phyloP scores from a whole-genome alignment of 192 early-diverging fungal species.

The Coemansia sp. region DNA sequence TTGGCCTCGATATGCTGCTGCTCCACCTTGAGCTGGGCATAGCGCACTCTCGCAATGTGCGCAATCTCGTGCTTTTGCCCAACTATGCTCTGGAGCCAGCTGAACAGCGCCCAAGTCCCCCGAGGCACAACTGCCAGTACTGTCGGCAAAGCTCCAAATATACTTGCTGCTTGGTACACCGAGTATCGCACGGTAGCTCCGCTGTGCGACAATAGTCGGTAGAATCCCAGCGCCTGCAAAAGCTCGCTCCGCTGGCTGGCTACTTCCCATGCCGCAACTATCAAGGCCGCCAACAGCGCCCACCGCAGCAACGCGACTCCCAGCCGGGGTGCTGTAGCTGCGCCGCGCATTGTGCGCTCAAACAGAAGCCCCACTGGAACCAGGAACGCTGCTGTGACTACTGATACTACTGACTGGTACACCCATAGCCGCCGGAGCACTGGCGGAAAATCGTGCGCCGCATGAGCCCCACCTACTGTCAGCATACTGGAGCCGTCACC shows the following conservation, averaged over 20 bases:
- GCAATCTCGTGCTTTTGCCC: slow-evolving; percentile 30
- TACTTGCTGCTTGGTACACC: slow-evolving; percentile 25
- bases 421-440: slow-evolving; percentile 45
- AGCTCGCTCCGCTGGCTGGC: slow-evolving; percentile 13
- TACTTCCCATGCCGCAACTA: slow-evolving; percentile 18
- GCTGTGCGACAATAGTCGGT: slow-evolving; percentile 15
- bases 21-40: slow-evolving; percentile 17
- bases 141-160: slow-evolving; percentile 32
- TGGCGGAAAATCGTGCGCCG: slow-evolving; percentile 46
- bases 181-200: slow-evolving; percentile 40
- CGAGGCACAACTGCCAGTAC: slow-evolving; percentile 38
- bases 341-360: slow-evolving; percentile 31
- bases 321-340: slow-evolving; percentile 21
- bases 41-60: slow-evolving; percentile 15
- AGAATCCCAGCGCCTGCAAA: slow-evolving; percentile 25
- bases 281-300: slow-evolving; percentile 1
- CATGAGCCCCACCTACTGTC: slow-evolving; percentile 16
- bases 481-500: slow-evolving; percentile 9
- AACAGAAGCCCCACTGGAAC: slow-evolving; percentile 41
- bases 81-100: slow-evolving; percentile 38
- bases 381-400: slow-evolving; percentile 18
- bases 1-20: slow-evolving; percentile 23
- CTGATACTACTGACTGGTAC: slow-evolving; percentile 41
- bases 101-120: slow-evolving; percentile 48
- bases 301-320: slow-evolving; percentile 20